Evolutionary conservation across 805 yeast species (phyloP).

Genomic region (Barnettozyma californica): DNA sequence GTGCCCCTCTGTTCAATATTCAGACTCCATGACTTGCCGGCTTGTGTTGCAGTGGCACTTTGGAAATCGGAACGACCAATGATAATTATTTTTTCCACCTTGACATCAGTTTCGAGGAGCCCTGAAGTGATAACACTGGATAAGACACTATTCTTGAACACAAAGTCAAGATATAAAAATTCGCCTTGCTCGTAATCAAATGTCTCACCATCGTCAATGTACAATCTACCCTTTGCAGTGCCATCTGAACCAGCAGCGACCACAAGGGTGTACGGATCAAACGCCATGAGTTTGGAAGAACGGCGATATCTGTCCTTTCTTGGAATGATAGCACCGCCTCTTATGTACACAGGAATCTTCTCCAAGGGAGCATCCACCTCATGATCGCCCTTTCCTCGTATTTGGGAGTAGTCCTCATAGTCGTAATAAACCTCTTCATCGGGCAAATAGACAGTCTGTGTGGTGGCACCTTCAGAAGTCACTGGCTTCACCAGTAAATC

Average conservation of each 20-base stretch:
- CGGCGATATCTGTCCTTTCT: slow-evolving; percentile 74
- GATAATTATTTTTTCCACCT: slow-evolving; percentile 51
- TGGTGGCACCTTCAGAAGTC: slow-evolving; percentile 43
- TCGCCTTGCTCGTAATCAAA: slow-evolving; percentile 51
- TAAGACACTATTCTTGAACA: slow-evolving; percentile 31
- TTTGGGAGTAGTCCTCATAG: slow-evolving; percentile 33
- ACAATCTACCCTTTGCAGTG: slow-evolving; percentile 52
- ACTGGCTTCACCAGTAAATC: slow-evolving; percentile 82
- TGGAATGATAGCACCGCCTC: slow-evolving; percentile 74
- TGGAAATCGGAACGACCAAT: slow-evolving; percentile 30
- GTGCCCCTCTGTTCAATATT: slow-evolving; percentile 20
- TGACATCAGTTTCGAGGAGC: slow-evolving; percentile 21
- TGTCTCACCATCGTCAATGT: slow-evolving; percentile 83
- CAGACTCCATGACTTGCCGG: slow-evolving; percentile 33
- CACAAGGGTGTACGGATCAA: slow-evolving; percentile 77
- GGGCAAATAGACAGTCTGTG: slow-evolving; percentile 33
- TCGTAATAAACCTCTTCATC: slow-evolving; percentile 53
- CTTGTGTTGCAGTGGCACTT: slow-evolving; percentile 31
- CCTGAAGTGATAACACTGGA: slow-evolving; percentile 25
- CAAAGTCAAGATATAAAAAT: slow-evolving; percentile 39
- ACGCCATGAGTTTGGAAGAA: slow-evolving; percentile 64
- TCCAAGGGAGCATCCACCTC: slow-evolving; percentile 41
- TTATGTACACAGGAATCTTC: slow-evolving; percentile 64
- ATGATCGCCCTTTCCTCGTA: slow-evolving; percentile 36
- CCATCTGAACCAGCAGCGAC: slow-evolving; percentile 50